Conservation (phyloP, 495 filamentous ascomycete species). For the Mytilinidion resinicola region DNA sequence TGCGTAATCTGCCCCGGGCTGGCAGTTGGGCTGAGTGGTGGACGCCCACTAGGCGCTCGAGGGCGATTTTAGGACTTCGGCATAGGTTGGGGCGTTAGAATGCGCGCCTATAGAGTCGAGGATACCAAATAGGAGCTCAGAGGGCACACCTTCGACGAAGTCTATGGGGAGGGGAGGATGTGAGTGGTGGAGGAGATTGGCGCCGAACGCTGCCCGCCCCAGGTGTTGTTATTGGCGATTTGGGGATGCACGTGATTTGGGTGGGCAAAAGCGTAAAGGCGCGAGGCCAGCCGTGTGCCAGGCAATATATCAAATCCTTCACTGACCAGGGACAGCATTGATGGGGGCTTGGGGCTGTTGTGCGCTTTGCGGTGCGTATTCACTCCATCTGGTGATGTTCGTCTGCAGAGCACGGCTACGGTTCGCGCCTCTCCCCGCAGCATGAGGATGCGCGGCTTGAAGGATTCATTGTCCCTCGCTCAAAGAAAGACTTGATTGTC, state of each 20-base stretch:
- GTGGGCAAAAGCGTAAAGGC: background rate
- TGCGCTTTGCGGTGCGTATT: background rate
- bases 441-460: background rate
- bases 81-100: background rate
- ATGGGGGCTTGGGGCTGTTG: background rate
- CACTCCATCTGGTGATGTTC: background rate
- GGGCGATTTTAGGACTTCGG: conserved; percentile 16
- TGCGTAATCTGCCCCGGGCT: conserved; percentile 17
- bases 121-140: conserved; percentile 9
- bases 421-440: no score
- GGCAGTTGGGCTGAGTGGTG: conserved; percentile 22
- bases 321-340: background rate
- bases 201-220: background rate
- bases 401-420: background rate
- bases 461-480: background rate
- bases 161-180: background rate
- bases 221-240: background rate
- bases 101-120: conserved; percentile 9
- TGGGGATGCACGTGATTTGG: conserved; percentile 1
- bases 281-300: no score
- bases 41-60: conserved; percentile 23
- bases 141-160: background rate
- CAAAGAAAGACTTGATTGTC: no score
- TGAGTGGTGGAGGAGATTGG: conserved; percentile 1
- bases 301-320: background rate